A percentile compares a stretch with the other conserved stretches of the same genome.
These are phyloP conservation scores for Gossypium bickii DNA, from an alignment of 345 rosid species.

Conservation along the genomic window DNA sequence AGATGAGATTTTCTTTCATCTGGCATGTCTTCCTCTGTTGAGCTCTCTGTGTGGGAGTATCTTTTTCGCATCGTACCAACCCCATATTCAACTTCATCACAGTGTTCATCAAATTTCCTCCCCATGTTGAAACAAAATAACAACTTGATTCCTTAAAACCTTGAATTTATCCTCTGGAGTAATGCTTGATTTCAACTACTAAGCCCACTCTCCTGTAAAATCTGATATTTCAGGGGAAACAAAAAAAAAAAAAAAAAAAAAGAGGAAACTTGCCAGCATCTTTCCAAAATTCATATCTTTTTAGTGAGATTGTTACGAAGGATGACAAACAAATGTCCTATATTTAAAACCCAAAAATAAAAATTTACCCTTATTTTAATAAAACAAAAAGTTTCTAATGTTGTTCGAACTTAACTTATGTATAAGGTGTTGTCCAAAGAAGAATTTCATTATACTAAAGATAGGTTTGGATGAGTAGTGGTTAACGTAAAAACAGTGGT, in stretches of 20 bases:
- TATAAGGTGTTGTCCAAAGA: too few relatives aligned
- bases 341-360: too few relatives aligned
- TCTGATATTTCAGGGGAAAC: slow-evolving; percentile 4
- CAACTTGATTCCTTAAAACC: slow-evolving; percentile 30
- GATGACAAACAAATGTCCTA: too few relatives aligned
- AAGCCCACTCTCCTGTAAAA: background rate
- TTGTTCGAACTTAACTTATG: too few relatives aligned
- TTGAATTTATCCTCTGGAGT: background rate
- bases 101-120: slow-evolving; percentile 27
- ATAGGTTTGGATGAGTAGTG: rapidly evolving
- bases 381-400: too few relatives aligned
- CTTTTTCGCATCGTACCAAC: slow-evolving; percentile 39
- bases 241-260: background rate
- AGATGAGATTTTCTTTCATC: slow-evolving; percentile 33
- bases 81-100: slow-evolving; percentile 51
- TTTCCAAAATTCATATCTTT: too few relatives aligned
- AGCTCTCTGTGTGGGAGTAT: slow-evolving; percentile 24
- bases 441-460: too few relatives aligned
- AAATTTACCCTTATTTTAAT: too few relatives aligned
- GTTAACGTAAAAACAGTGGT: too few relatives aligned
- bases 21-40: slow-evolving; percentile 29
- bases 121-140: too few relatives aligned
- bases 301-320: too few relatives aligned
- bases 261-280: background rate
- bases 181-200: slow-evolving; percentile 1